Evolutionary conservation across 768 basidiomycete species (phyloP), one percentile per base, ranked within the genome.

Genomic region (Tulasnella calospora): DNA sequence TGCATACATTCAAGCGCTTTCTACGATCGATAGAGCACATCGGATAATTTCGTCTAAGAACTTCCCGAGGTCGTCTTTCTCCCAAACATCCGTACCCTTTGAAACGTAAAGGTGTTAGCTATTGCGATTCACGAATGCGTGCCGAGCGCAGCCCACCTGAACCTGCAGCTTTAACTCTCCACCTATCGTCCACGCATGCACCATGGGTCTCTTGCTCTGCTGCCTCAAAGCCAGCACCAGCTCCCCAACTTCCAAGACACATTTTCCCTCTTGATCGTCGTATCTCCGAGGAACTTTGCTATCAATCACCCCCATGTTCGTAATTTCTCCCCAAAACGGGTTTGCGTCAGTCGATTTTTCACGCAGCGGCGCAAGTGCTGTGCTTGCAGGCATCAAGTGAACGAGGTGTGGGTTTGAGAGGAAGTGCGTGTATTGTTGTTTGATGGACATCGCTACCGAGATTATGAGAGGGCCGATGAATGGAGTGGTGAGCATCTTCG

Each of bases 291-390:
- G 73, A 17, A 74, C 35, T 41, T 33, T 35, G 10, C 51, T 33
- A 33, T 76, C 75, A 47, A 76, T 6, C 6, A 76, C 75, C 19
- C 75, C 75, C 55, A 76, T 33, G 35, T 76, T 76, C 44, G 75
- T 76, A 38, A 76, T 76, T 27, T 76, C 75, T n/a, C 75, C 75
- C 75, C 55, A 76, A 36, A 35, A 76, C 47, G 75, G 75, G 40
- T 76, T 76, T 10, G 30, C 33, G 30, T 36, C 47, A 15, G 27
- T 35, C 55, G 17, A 36, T 27, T 1, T 44, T 30, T 57, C 75
- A 7, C 51, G 36, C 33, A 67, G 17, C 10, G 75, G 57, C 38
- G 47, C 19, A 7, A 61, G 27, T 8, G 51, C 57, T 21, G 57
- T 47, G 27, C 30, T 35, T 10, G 44, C 75, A 1, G 75, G 30